Evolutionary conservation across 2,329 filamentous ascomycete genomes (phyloP), one percentile per base, ranked within the genome.

Genomic region (Lachnum nothofagi): DNA sequence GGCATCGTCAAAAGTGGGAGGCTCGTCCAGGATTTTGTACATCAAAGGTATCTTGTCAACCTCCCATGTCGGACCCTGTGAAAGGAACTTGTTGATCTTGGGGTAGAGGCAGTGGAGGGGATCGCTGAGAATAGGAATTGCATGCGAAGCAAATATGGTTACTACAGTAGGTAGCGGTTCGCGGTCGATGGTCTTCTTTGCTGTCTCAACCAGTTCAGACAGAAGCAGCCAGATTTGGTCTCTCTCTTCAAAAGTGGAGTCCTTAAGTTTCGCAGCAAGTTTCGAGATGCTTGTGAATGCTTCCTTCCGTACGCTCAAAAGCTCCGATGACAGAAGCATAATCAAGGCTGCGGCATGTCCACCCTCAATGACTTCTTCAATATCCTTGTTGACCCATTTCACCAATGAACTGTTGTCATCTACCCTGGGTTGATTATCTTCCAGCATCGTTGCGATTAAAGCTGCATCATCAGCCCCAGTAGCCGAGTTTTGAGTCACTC

Each of bases 11-110:
- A 86, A 76, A 20, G 80, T 81, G 0, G 89, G 86, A 52, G 83
- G 78, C 44, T 82, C 77, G 49, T 80, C 74, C 9, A 84, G 70
- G 44, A 85, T 72, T 54, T 78, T 75, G 57, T 79, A 75, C 20
- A 81, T 80, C n/a, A 91, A 74, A 6, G 93, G 78, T 20, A 93
- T 79, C 62, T 81, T 83, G 51, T 87, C 80, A 16, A 83, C 63
- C 10, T 83, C 76, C 91, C 91, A 97, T 20, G 75, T 68, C 0
- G 91, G 91, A 0, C 82, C 79, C 44, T 82, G 82, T 19, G 88
- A 88, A 29, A 97, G 78, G 65, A 91, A 96, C 5, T 77, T 74
- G 70, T 95, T 95, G 68, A 93, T 72, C 65, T 95, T 95, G 49
- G 82, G 80, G 65, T 95, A 97, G 31, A 96, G 78, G 52, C 80